Base-by-base conservation (phyloP, 331 rosid species). In the Rhamnella rubrinervis region DNA sequence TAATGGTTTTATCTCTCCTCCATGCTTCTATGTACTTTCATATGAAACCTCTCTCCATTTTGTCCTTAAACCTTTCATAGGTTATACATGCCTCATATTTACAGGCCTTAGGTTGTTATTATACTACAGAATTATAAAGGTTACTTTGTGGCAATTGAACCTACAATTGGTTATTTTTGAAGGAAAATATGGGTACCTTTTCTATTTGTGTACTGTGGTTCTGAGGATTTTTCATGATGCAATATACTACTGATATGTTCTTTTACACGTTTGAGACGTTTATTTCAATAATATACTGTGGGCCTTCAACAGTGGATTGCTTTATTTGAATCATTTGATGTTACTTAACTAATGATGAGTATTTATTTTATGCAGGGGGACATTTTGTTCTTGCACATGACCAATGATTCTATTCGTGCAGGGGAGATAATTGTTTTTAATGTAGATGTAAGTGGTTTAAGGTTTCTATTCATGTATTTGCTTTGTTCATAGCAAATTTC, bases 341-440 rank as follows among this genome's bases (percentile, higher is more conserved):
- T 46, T 35, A 31, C 61, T 40, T 67, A 31, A 71, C 67, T 66
- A 59, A 59, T 69, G 39, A 37, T 68, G 31, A 37, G 56, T 26
- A 61, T 55, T 66, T 10, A 5, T 70, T 58, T 66, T 35, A 35
- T 78, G 38, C 80, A 88, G 97, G 97, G 96, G 52, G 97, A 91
- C 84, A 91, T 91, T 78, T 84, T 89, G 59, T 89, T 91, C 79
- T 77, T 91, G 73, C 96, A 82, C 86, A 87, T 91, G 96, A 86
- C 82, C 77, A 82, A 83, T 55, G 93, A 87, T 63, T 96, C 97
- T 25, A 91, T 91, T 72, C 89, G 96, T 58, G 86, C 97, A 0
- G 97, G 97, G 74, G 97, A 91, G 81, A 91, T 91, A 83, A 96
- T 91, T 64, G 96, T 91, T 19, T 91, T 91, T 59, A 89, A 91